These are phyloP conservation scores for Hermanozyma aechmeae DNA, from an alignment of 805 yeast genomes.

Conservation along the genomic window DNA sequence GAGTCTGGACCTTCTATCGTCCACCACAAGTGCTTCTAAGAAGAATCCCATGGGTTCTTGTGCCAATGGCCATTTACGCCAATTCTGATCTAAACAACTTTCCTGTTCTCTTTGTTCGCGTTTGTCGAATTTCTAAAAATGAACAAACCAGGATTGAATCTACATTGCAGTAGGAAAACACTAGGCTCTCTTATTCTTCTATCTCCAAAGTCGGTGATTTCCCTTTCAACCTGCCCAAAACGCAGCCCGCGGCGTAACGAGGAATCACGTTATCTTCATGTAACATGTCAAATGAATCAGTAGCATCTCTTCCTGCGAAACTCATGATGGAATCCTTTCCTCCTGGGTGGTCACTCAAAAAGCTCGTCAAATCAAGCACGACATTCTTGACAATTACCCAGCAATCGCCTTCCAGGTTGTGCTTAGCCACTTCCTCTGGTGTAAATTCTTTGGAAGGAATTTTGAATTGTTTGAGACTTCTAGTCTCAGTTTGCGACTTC, in stretches of 20 bases:
- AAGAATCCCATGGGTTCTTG: no score
- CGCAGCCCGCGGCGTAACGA: constrained; percentile 38
- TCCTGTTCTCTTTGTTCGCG: no score
- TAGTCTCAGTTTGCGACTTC: constrained; percentile 4
- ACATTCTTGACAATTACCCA: constrained; percentile 48
- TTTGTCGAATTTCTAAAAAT: no score
- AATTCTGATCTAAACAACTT: no score
- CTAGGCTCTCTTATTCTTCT: constrained; percentile 1
- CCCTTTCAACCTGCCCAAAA: constrained; percentile 45
- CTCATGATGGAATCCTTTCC: constrained; percentile 46
- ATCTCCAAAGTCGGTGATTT: constrained; percentile 31
- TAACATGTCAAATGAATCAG: constrained; percentile 41
- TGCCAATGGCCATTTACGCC: no score
- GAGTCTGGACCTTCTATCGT: constrained; percentile 99
- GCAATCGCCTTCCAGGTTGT: constrained; percentile 37
- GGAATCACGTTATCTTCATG: constrained; percentile 49
- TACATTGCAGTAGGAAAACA: no score
- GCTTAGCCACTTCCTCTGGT: constrained; percentile 37
- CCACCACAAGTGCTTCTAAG: constrained; percentile 89
- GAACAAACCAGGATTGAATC: no score
- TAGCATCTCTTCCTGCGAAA: constrained; percentile 40
- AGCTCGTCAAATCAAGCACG: constrained; percentile 39
- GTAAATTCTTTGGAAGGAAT: constrained; percentile 43
- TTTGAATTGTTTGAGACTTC: constrained; percentile 13
- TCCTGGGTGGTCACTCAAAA: constrained; percentile 46